phyloP scores from a whole-genome alignment of 345 rosid genomes.

The Citrus medica region DNA sequence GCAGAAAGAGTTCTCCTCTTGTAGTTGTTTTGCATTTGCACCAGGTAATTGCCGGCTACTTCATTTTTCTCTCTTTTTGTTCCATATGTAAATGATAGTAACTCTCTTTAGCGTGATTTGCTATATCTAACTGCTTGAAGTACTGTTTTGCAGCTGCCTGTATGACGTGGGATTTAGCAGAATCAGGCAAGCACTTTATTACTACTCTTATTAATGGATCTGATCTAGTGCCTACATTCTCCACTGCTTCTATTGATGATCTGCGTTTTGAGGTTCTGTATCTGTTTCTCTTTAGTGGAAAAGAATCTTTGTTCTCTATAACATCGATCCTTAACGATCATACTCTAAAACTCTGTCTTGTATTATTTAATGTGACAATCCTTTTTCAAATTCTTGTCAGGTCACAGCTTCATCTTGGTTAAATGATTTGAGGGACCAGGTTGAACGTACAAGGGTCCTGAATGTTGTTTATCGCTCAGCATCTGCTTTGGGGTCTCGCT shows the following conservation, averaged over 20 bases:
- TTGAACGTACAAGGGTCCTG: conserved; percentile 78
- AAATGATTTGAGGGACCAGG: conserved; percentile 91
- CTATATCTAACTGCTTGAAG: conserved; percentile 21
- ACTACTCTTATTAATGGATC: conserved; percentile 85
- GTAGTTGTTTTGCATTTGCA: conserved; percentile 87
- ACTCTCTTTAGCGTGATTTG: background rate
- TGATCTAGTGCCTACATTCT: conserved; percentile 94
- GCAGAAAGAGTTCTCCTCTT: conserved; percentile 72
- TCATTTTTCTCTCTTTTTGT: background rate
- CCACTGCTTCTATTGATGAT: conserved; percentile 86
- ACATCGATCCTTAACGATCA: background rate
- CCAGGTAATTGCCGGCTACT: conserved; percentile 50
- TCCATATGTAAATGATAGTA: background rate
- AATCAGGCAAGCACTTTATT: conserved; percentile 90
- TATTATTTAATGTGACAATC: background rate
- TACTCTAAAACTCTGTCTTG: background rate
- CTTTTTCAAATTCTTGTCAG: conserved; percentile 33
- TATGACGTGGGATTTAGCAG: conserved; percentile 99
- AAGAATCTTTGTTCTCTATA: background rate
- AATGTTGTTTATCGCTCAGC: conserved; percentile 92
- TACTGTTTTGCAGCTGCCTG: conserved; percentile 77
- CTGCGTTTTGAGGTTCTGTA: conserved; percentile 82
- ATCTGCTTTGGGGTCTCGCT: conserved; percentile 86
- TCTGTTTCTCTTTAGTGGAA: conserved; percentile 2
- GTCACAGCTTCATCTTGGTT: conserved; percentile 96